Conservation (phyloP, 257 asterid species). For the Solanum sejunctum region DNA sequence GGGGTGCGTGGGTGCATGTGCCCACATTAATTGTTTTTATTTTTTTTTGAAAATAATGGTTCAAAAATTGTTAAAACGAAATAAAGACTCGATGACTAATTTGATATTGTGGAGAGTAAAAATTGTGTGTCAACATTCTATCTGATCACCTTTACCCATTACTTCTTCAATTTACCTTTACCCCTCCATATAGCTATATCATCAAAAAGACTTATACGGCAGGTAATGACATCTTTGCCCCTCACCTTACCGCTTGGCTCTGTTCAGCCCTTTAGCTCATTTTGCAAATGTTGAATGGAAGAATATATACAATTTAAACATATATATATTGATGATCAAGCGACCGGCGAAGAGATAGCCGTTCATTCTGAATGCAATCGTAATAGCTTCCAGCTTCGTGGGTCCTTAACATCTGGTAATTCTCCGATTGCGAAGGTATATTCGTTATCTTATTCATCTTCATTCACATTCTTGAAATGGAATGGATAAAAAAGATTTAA, state of each 20-base stretch:
- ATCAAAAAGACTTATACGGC: slow-evolving; percentile 22
- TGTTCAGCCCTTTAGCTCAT: not conserved
- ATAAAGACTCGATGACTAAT: no score
- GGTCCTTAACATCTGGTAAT: not conserved
- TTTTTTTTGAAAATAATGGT: no score
- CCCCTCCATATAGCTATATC: no score
- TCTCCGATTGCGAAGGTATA: slow-evolving; percentile 10
- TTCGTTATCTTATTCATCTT: not conserved
- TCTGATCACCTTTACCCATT: no score
- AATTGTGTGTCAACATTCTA: no score
- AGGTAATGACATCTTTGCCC: slow-evolving; percentile 44
- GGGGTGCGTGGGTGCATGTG: no score
- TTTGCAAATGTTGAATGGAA: not conserved
- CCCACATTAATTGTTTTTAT: no score
- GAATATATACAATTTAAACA: not conserved
- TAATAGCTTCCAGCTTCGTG: not conserved
- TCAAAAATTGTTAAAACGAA: no score
- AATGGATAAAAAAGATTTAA: not conserved
- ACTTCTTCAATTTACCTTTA: no score
- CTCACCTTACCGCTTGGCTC: not conserved
- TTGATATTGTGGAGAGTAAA: no score
- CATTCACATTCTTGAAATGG: not conserved
- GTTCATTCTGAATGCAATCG: not conserved
- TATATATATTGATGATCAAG: not conserved
- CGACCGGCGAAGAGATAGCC: not conserved